Conservation (phyloP, 1,139 yeast genomes). For the Scheffersomyces insectosa region DNA sequence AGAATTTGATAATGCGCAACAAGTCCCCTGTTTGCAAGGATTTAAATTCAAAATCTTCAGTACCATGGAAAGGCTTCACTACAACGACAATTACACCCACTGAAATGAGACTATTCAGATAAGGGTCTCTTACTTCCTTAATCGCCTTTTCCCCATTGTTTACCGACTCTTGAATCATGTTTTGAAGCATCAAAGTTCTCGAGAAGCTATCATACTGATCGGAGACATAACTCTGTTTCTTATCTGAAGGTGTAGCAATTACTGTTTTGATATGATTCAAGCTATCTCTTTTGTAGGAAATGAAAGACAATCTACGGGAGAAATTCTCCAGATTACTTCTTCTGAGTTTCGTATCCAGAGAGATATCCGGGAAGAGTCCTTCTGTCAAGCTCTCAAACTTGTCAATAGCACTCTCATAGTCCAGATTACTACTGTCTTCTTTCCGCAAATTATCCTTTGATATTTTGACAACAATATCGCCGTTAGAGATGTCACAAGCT, state of each 20-base stretch:
- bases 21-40: slow-evolving; percentile 36
- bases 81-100: slow-evolving; percentile 42
- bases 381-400: slow-evolving; percentile 14
- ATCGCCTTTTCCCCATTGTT: slow-evolving; percentile 15
- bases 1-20: slow-evolving; percentile 31
- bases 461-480: background rate
- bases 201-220: slow-evolving; percentile 28
- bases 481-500: too few species aligned
- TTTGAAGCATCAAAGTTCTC: slow-evolving; percentile 30
- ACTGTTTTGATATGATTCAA: slow-evolving; percentile 10
- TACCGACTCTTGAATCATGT: slow-evolving; percentile 19
- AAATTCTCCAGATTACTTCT: background rate
- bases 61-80: slow-evolving; percentile 30
- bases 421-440: slow-evolving; percentile 10
- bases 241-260: slow-evolving; percentile 15
- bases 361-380: slow-evolving; percentile 5
- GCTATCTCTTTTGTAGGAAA: slow-evolving; percentile 9
- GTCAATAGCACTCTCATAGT: slow-evolving; percentile 17
- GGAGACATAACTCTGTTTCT: slow-evolving; percentile 11
- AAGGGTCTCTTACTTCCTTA: slow-evolving; percentile 31
- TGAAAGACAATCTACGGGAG: slow-evolving; percentile 9
- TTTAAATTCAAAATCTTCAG: slow-evolving; percentile 22
- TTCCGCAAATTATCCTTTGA: background rate
- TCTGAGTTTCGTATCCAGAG: background rate
- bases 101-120: slow-evolving; percentile 24